Base-by-base conservation (phyloP, 2,329 filamentous ascomycete species). In the Sporothrix dimorphospora region DNA sequence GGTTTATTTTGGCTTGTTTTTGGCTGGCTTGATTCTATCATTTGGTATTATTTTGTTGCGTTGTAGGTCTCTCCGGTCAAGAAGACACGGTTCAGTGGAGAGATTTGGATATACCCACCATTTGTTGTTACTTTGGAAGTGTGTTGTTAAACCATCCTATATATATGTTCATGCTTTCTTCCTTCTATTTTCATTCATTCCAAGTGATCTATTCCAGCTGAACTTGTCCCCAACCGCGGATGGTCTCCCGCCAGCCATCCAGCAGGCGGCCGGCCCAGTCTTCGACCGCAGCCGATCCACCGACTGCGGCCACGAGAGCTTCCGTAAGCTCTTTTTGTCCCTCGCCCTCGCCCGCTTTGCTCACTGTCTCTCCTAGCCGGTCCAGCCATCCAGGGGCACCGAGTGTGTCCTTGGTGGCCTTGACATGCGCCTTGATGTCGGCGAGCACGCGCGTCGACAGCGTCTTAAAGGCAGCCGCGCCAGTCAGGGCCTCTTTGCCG, bases 321-420 rank as follows among this genome's bases (percentile, higher is more conserved):
- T 72, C 72, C 0, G 70, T 68, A 4, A 80, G 72, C 69, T 71
- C 75, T 5, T 65, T 19, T 14, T 65, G 11, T 73, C 73, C 8
- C 70, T 14, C 69, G 5, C 69, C 11, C 66, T 74, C 55, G 11
- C 74, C 19, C 75, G 73, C 5, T 73, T 47, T n/a, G 40, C 14
- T 45, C 3, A 57, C 34, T 4, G 40, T 14, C 51, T 47, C 45
- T 7, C 12, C 12, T 14, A 84, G 65, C 27, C 78, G 76, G 65
- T 83, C 82, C 72, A 81, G 74, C 81, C 81, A 83, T 11, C 80
- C 81, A 1, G 78, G 76, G 34, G 78, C 75, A 14, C 76, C 78
- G 6, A 83, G 72, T 19, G 67, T 74, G 38, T 78, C 77, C 71
- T 78, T 80, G 21, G 81, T 67, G 34, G 70, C 67, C 73, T 79